A percentile compares a stretch with the other conserved stretches of the same genome.
These are phyloP conservation scores for Rhynchosporium graminicola DNA, from an alignment of 2,329 filamentous ascomycete genomes.

Conservation along the genomic window DNA sequence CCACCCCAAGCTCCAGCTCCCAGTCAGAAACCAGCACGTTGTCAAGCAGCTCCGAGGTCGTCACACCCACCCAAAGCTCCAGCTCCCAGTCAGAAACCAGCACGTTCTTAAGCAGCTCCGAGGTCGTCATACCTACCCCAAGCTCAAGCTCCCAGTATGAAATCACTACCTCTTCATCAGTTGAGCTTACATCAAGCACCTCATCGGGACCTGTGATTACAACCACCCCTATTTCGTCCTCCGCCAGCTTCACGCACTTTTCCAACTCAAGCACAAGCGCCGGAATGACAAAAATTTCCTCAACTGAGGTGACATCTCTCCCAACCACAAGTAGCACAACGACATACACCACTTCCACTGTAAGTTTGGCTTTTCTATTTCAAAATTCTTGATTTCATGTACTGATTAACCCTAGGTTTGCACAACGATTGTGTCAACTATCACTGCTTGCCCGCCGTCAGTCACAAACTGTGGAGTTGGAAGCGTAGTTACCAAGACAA, in stretches of 20 bases:
- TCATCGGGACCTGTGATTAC: slow-evolving; percentile 2
- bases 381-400: too few relatives aligned
- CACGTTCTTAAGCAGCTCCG: neutral
- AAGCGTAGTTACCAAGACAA: slow-evolving; percentile 41
- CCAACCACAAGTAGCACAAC: slow-evolving; percentile 6
- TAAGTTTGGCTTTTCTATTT: too few relatives aligned
- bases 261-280: slow-evolving; percentile 6
- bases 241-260: neutral
- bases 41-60: slow-evolving; percentile 4
- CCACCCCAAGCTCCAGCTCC: slow-evolving; percentile 4
- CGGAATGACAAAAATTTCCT: neutral
- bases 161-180: slow-evolving; percentile 15
- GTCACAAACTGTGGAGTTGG: slow-evolving; percentile 53
- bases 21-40: neutral
- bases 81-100: slow-evolving; percentile 8
- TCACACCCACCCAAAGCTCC: neutral
- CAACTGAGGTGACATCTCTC: slow-evolving; percentile 1
- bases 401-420: slow-evolving; percentile 40
- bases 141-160: neutral
- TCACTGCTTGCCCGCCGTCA: slow-evolving; percentile 51
- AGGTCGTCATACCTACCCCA: neutral
- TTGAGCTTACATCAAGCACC: slow-evolving; percentile 9
- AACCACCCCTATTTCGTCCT: neutral
- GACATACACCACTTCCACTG: slow-evolving; percentile 38
- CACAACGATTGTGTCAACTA: slow-evolving; percentile 51